These are phyloP conservation scores for Lipomyces chichibuensis DNA, from an alignment of 805 yeast species.

Conservation along the genomic window DNA sequence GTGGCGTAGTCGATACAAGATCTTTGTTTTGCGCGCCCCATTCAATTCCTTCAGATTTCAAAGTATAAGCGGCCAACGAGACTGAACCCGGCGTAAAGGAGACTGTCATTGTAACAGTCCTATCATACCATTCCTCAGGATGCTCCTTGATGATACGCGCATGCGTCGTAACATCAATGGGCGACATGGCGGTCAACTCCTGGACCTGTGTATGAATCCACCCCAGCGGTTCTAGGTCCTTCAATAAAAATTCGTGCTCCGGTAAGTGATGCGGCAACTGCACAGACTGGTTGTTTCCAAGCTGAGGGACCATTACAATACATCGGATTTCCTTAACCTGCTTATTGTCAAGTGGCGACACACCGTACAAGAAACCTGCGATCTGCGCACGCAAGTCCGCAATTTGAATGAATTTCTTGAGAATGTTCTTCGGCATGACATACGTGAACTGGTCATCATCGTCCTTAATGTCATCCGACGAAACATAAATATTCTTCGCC, in stretches of 20 bases:
- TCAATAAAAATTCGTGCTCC: conserved; percentile 45
- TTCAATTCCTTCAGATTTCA: conserved; percentile 64
- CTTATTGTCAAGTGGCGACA: conserved; percentile 69
- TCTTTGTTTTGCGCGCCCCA: conserved; percentile 79
- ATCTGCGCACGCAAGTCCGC: conserved; percentile 81
- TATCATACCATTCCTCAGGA: conserved; percentile 47
- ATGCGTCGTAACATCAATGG: conserved; percentile 71
- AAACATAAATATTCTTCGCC: conserved; percentile 71
- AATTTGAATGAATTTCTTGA: conserved; percentile 75
- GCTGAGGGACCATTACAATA: conserved; percentile 82
- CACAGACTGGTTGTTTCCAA: conserved; percentile 70
- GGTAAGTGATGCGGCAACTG: conserved; percentile 60
- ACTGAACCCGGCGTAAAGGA: conserved; percentile 83
- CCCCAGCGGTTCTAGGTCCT: conserved; percentile 78
- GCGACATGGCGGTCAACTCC: conserved; percentile 63
- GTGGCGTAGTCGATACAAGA: conserved; percentile 57
- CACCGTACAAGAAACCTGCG: conserved; percentile 79
- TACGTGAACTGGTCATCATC: conserved; percentile 65
- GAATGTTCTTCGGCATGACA: conserved; percentile 78
- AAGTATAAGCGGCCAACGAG: conserved; percentile 65
- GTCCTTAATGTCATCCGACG: conserved; percentile 60
- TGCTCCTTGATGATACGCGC: conserved; percentile 47
- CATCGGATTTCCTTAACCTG: conserved; percentile 77
- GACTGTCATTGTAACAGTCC: conserved; percentile 63
- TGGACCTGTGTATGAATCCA: conserved; percentile 90